Evolutionary conservation across 805 yeast species (phyloP), one percentile per base, ranked within the genome.

Genomic region (Candida dajiaensis): DNA sequence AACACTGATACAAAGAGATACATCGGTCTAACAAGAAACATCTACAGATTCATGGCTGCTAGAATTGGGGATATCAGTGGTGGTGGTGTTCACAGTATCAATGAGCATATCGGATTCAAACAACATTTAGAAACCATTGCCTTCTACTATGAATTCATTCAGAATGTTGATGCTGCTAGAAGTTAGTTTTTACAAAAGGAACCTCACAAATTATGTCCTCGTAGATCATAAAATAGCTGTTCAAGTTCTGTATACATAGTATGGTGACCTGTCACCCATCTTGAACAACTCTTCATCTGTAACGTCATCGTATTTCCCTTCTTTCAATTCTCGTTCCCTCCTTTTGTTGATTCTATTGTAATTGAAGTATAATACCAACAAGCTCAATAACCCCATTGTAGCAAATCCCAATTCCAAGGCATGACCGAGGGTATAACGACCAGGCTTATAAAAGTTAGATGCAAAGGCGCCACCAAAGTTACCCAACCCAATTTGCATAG

Each of bases 1-100:
- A 84, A 83, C 61, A 85, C 90, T 2, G 92, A 85, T 58, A 83
- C 89, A 7, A 69, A 71, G 48, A 71, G 73, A 56, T 85, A 81
- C 63, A 81, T 87, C 87, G 60, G 66, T 40, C 65, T 85, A 52
- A 76, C 83, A 3, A 62, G 68, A 38, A 74, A 83, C 57, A 81
- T 85, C 41, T 85, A 71, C 65, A 70, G 90, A 47, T 80, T 65
- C 42, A 53, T 54, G n/a, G 69, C 67, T 38, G 57, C 59, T 25
- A 41, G 50, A 39, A 18, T 33, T 20, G 33, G 39, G 6, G 36
- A 25, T 18, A 50, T 41, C 25, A 40, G 36, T 28, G 36, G 41
- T 20, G 37, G 42, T 33, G 66, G 70, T 44, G 64, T 68, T 41
- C 87, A 82, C 61, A 76, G 81, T 41, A 77, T 80, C 15, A 73